Percentiles rank a stretch among this genome's conserved stretches.
phyloP scores from a whole-genome alignment of 202 grass and related monocot genomes.

The Carex arenaria region DNA sequence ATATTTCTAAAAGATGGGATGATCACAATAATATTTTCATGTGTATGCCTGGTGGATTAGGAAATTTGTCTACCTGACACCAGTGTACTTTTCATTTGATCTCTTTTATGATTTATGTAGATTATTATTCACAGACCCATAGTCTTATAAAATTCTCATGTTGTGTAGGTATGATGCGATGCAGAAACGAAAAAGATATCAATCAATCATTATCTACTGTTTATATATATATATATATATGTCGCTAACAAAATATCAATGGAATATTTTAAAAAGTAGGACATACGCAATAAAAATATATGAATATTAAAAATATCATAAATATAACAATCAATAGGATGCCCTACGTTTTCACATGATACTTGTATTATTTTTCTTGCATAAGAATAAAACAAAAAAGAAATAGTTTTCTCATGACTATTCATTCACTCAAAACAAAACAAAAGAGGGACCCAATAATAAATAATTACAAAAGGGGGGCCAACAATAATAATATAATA shows the following conservation, averaged over 20 bases:
- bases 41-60: not conserved
- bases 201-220: not conserved
- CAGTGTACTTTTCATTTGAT: not conserved
- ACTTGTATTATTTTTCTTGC: not conserved
- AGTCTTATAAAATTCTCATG: not conserved
- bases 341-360: not conserved
- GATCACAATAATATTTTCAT: too few species aligned
- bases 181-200: not conserved
- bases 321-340: not conserved
- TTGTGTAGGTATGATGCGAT: not conserved
- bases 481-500: not conserved
- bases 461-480: not conserved
- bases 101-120: not conserved
- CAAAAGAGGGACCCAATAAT: not conserved
- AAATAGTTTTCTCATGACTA: conserved; percentile 14
- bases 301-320: not conserved
- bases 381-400: not conserved
- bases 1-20: not conserved
- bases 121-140: not conserved
- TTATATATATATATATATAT: not conserved
- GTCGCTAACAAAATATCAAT: not conserved
- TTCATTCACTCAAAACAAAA: conserved; percentile 3
- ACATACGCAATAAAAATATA: not conserved
- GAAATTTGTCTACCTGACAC: not conserved
- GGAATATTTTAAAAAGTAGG: not conserved